Conservation (phyloP, 2,329 filamentous ascomycete species). For the Elsinoe fawcettii region DNA sequence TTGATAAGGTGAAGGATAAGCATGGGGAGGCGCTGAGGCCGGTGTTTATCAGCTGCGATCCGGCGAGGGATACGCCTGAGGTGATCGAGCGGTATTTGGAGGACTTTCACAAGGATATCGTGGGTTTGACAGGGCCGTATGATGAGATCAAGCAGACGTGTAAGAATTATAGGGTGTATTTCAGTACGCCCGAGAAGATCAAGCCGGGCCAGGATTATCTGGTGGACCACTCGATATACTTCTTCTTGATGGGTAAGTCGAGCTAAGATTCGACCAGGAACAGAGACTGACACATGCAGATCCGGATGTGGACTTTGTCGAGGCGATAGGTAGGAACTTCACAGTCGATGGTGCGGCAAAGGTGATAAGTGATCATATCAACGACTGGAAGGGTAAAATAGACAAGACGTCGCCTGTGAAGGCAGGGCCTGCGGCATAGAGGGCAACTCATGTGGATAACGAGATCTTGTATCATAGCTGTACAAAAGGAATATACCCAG, state of each 20-base stretch:
- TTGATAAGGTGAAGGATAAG: constrained; percentile 56
- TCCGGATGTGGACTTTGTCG: constrained; percentile 94
- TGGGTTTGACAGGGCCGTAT: constrained; percentile 88
- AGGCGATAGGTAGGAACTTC: constrained; percentile 90
- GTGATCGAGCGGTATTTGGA: constrained; percentile 77
- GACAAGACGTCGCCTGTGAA: constrained; percentile 33
- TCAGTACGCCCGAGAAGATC: constrained; percentile 81
- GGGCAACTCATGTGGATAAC: background rate
- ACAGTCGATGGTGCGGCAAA: constrained; percentile 77
- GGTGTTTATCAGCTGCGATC: constrained; percentile 93
- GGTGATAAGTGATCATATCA: constrained; percentile 79
- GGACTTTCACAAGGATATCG: constrained; percentile 81
- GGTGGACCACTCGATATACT: constrained; percentile 98
- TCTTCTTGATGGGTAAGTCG: constrained; percentile 80
- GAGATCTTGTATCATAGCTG: constrained; percentile 15
- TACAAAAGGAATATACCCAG: constrained; percentile 15
- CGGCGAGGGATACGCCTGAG: constrained; percentile 76
- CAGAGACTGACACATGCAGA: constrained; percentile 43
- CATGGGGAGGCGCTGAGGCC: constrained; percentile 55
- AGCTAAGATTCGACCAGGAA: background rate
- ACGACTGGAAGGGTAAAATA: constrained; percentile 59
- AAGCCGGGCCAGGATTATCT: constrained; percentile 93
- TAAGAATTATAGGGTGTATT: constrained; percentile 95
- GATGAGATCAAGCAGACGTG: constrained; percentile 90
- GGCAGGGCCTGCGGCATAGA: background rate